Conservation (phyloP, 2,329 filamentous ascomycete species). For the Raffaelea deltoideospora region DNA sequence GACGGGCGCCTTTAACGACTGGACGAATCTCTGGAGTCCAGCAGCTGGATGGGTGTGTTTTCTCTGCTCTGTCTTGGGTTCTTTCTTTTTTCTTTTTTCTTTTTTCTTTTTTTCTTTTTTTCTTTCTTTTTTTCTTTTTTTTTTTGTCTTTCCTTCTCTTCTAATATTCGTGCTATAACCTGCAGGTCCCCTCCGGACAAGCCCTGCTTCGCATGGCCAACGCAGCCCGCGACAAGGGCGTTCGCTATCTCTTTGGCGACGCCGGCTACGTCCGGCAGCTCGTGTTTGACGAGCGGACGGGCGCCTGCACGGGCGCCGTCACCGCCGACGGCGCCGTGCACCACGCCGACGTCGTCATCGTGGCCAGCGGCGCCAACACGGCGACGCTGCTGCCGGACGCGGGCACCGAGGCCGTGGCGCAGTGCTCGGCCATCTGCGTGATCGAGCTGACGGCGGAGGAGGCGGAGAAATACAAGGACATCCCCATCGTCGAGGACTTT, state of each 20-base stretch:
- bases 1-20: slow-evolving; percentile 1
- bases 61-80: too few species aligned
- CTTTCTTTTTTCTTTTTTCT: too few species aligned
- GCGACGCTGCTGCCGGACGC: slow-evolving; percentile 12
- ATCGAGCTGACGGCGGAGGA: slow-evolving; percentile 40
- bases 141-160: too few species aligned
- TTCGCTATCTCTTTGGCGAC: not conserved
- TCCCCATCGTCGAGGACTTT: slow-evolving; percentile 37
- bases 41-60: slow-evolving; percentile 3
- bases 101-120: too few species aligned
- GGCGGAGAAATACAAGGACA: slow-evolving; percentile 33
- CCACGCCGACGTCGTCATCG: slow-evolving; percentile 26
- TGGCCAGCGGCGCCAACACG: slow-evolving; percentile 23
- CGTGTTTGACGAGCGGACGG: slow-evolving; percentile 9
- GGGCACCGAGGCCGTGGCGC: slow-evolving; percentile 38
- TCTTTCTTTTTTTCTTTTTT: too few species aligned
- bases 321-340: slow-evolving; percentile 13
- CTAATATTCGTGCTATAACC: too few species aligned
- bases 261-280: slow-evolving; percentile 1
- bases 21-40: not conserved
- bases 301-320: slow-evolving; percentile 14
- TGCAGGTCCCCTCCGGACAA: slow-evolving; percentile 1
- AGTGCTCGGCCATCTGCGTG: slow-evolving; percentile 44
- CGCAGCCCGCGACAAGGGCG: slow-evolving; percentile 1
- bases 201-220: slow-evolving; percentile 3